phyloP scores from a whole-genome alignment of 306 rosid genomes.

The Cicer judaicum region DNA sequence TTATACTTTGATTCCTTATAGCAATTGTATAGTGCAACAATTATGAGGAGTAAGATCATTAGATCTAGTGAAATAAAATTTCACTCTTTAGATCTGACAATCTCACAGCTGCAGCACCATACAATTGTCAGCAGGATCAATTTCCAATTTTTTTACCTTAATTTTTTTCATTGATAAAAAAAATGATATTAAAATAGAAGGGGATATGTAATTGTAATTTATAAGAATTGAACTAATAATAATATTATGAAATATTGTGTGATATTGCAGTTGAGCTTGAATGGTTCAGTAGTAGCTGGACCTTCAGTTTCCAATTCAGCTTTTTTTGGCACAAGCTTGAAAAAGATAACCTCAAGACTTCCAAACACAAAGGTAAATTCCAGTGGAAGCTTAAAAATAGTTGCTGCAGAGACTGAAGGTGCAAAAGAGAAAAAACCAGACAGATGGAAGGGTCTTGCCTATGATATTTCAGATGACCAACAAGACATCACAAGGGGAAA shows the following conservation, averaged over 20 bases:
- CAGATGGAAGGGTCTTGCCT: conserved; percentile 80
- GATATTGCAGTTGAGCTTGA: conserved; percentile 67
- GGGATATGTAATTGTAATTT: neutral
- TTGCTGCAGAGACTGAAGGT: conserved; percentile 61
- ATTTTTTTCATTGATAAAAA: neutral
- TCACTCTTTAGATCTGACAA: no score
- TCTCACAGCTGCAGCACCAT: no score
- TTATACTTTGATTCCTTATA: no score
- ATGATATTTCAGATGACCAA: conserved; percentile 82
- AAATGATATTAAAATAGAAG: neutral
- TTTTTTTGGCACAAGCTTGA: conserved; percentile 80
- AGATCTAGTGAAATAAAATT: no score
- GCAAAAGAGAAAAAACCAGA: conserved; percentile 62
- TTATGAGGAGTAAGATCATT: no score
- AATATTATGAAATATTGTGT: conserved; percentile 6
- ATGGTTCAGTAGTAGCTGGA: conserved; percentile 61
- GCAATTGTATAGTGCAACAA: no score
- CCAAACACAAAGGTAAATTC: conserved; percentile 52
- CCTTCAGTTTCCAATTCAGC: conserved; percentile 66
- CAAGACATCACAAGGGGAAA: conserved; percentile 98
- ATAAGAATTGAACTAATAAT: neutral
- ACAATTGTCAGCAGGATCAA: no score
- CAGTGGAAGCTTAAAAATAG: conserved; percentile 61
- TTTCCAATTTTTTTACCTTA: neutral
- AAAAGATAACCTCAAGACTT: conserved; percentile 65